Evolutionary conservation across 2,329 filamentous ascomycete species (phyloP).

Genomic region (Clathrospora elynae): DNA sequence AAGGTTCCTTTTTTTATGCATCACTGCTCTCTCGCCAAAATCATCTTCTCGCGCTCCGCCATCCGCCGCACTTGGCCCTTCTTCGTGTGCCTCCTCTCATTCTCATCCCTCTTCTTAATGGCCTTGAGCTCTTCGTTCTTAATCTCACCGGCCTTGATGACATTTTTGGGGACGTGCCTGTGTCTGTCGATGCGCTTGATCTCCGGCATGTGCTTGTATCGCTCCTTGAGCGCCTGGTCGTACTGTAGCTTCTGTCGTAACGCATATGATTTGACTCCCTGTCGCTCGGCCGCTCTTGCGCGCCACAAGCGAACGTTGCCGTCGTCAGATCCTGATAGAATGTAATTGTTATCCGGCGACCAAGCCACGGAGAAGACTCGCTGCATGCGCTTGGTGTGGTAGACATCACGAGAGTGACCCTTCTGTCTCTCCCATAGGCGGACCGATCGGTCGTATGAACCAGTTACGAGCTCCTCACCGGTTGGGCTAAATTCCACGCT

Average conservation of each 20-base stretch:
- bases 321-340: slow-evolving; percentile 90
- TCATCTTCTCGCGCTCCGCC: slow-evolving; percentile 90
- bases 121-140: slow-evolving; percentile 86
- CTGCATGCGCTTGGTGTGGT: slow-evolving; percentile 98
- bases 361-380: slow-evolving; percentile 84
- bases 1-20: slow-evolving; percentile 7
- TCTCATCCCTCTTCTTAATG: slow-evolving; percentile 91
- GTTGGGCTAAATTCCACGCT: slow-evolving; percentile 95
- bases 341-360: slow-evolving; percentile 86
- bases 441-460: slow-evolving; percentile 85
- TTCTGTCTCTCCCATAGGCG: slow-evolving; percentile 80
- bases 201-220: slow-evolving; percentile 96
- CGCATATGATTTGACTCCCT: slow-evolving; percentile 81
- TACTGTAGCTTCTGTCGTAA: slow-evolving; percentile 91
- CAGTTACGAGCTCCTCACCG: slow-evolving; percentile 89
- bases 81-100: slow-evolving; percentile 87
- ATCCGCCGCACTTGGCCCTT: slow-evolving; percentile 76
- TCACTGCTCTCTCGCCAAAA: slow-evolving; percentile 70
- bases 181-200: slow-evolving; percentile 88
- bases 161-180: slow-evolving; percentile 85
- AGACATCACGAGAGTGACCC: slow-evolving; percentile 88
- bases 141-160: slow-evolving; percentile 96
- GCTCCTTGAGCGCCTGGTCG: slow-evolving; percentile 78
- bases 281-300: slow-evolving; percentile 79
- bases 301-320: slow-evolving; percentile 92